These are phyloP conservation scores for Eucalyptus regnans DNA, from an alignment of 345 rosid genomes.

Conservation along the genomic window DNA sequence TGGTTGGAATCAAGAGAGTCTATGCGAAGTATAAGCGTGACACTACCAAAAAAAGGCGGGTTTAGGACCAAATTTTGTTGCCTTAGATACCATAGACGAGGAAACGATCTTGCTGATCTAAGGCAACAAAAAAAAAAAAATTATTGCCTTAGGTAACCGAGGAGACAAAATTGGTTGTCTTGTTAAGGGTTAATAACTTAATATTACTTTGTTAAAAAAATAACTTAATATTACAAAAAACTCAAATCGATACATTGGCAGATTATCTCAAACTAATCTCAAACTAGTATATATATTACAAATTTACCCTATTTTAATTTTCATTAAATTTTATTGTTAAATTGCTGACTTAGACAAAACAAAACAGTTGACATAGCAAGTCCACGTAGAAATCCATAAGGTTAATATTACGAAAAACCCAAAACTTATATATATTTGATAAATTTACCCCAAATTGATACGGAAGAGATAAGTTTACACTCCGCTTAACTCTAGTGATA, in stretches of 20 bases:
- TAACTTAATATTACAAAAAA: too few relatives aligned
- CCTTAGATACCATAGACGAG: neutral
- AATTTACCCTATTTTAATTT: neutral
- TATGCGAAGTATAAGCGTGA: neutral
- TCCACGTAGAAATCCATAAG: neutral
- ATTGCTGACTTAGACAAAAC: neutral
- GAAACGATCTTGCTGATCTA: too few relatives aligned
- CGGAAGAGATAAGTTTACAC: neutral
- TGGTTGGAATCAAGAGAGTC: neutral
- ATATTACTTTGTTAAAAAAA: neutral
- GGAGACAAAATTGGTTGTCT: too few relatives aligned
- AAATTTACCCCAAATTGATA: neutral
- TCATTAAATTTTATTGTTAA: neutral
- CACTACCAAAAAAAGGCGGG: neutral
- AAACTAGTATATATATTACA: neutral
- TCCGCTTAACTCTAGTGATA: neutral
- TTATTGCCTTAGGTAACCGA: too few relatives aligned
- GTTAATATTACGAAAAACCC: neutral
- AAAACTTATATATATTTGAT: neutral
- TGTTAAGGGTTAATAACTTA: neutral
- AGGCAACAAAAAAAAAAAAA: too few relatives aligned
- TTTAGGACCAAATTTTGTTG: neutral
- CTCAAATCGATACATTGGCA: neutral
- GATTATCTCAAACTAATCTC: neutral
- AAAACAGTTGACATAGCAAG: neutral